Percentiles rank a stretch among this genome's conserved stretches.
Evolutionary conservation across 495 filamentous ascomycete genomes (phyloP).

Genomic region (Hypoxylon rickii): DNA sequence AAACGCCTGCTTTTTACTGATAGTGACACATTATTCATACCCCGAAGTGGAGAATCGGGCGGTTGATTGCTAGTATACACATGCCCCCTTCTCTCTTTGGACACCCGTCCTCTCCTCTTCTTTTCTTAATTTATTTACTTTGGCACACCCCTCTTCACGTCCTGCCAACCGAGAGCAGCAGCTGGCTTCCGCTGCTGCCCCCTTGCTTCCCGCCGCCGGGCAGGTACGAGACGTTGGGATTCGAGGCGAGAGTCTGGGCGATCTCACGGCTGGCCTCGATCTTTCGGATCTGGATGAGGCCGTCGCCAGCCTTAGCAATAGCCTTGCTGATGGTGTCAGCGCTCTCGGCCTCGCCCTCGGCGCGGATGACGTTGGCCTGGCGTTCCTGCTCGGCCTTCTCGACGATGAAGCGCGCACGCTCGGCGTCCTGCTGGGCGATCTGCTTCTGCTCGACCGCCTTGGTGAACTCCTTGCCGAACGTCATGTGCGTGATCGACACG

Average conservation of each 20-base stretch:
- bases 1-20: constrained; percentile 6
- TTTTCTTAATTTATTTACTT: neutral
- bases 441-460: constrained; percentile 99
- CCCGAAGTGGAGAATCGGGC: constrained; percentile 41
- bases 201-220: constrained; percentile 74
- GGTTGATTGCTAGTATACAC: constrained; percentile 31
- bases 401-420: constrained; percentile 96
- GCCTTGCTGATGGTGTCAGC: constrained; percentile 93
- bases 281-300: constrained; percentile 90
- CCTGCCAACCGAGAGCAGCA: constrained; percentile 57
- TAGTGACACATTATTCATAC: constrained; percentile 38
- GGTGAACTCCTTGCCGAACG: constrained; percentile 99
- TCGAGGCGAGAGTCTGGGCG: constrained; percentile 82
- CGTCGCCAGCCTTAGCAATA: constrained; percentile 89
- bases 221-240: constrained; percentile 96
- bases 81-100: neutral
- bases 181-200: constrained; percentile 59
- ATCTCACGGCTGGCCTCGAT: constrained; percentile 98
- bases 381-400: constrained; percentile 99
- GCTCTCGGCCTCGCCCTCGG: constrained; percentile 95
- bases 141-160: constrained; percentile 24
- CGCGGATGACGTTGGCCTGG: constrained; percentile 96
- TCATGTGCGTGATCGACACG: constrained; percentile 99
- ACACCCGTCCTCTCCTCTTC: neutral
- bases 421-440: constrained; percentile 98